Conservation (phyloP, 2,329 filamentous ascomycete genomes). For the Arthrinium phaeospermum region DNA sequence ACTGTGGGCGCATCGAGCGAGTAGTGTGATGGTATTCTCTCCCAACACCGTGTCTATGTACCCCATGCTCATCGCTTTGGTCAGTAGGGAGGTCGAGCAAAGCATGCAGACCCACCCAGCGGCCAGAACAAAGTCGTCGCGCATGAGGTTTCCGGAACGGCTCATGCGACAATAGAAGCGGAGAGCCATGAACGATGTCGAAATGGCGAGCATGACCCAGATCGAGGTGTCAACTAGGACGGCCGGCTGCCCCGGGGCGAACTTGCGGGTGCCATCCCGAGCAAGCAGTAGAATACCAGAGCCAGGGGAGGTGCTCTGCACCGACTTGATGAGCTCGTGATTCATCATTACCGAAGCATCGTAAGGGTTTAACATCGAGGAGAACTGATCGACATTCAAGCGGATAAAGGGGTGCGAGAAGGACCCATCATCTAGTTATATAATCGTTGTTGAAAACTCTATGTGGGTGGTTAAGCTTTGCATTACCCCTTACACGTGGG, state of each 20-base stretch:
- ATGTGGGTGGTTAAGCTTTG: background rate
- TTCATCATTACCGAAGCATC: background rate
- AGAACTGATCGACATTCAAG: background rate
- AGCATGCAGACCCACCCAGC: conserved; percentile 28
- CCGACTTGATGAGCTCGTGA: background rate
- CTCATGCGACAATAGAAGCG: conserved; percentile 26
- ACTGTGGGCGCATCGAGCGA: conserved; percentile 22
- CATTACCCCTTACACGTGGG: background rate
- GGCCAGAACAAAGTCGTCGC: conserved; percentile 33
- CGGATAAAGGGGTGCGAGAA: background rate
- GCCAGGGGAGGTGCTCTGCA: background rate
- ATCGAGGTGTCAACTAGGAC: conserved; percentile 22
- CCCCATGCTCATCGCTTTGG: conserved; percentile 24
- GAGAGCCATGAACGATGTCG: conserved; percentile 27
- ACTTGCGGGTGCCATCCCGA: background rate
- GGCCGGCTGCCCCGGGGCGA: background rate
- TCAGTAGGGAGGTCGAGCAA: conserved; percentile 20
- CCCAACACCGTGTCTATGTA: conserved; percentile 23
- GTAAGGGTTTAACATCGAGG: background rate
- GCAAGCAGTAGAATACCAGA: background rate
- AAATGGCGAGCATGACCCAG: conserved; percentile 26
- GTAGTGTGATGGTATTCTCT: conserved; percentile 18
- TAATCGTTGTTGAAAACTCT: background rate
- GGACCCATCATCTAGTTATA: background rate
- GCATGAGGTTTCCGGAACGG: conserved; percentile 28